A percentile compares a stretch with the other conserved stretches of the same genome.
Conservation (phyloP, 2,329 filamentous ascomycete genomes). For the Thielaviopsis ethacetica region DNA sequence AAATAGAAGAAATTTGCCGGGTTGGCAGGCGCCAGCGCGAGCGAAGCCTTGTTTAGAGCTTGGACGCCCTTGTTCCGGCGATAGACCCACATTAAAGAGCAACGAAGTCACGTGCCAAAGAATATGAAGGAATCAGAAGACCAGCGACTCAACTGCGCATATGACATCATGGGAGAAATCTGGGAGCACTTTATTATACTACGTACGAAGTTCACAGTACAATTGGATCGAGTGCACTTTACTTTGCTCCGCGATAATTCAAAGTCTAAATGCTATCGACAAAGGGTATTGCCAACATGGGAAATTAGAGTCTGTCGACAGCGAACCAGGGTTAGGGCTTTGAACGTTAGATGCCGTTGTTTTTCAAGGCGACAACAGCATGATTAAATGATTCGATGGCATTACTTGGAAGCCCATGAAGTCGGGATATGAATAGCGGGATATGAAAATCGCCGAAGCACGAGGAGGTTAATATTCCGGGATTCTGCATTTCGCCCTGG, state of each 20-base stretch:
- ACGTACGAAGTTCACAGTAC: neutral
- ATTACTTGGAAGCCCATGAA: neutral
- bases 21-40: constrained; percentile 14
- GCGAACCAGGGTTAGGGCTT: neutral
- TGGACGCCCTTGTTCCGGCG: neutral
- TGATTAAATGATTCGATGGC: neutral
- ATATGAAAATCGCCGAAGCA: neutral
- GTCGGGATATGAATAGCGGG: neutral
- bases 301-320: neutral
- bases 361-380: neutral
- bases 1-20: neutral
- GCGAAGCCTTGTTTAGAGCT: constrained; percentile 9
- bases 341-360: neutral
- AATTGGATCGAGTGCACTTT: neutral
- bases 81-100: neutral
- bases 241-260: neutral
- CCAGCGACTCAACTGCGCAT: neutral
- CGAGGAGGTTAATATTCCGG: neutral
- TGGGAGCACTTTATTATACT: too few relatives aligned
- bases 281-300: neutral
- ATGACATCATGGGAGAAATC: constrained; percentile 3
- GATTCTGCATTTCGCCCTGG: neutral
- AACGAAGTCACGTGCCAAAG: constrained; percentile 7
- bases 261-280: too few relatives aligned
- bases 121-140: neutral